Base-by-base conservation (phyloP, 2,329 filamentous ascomycete species). In the Cladophialophora carrionii region DNA sequence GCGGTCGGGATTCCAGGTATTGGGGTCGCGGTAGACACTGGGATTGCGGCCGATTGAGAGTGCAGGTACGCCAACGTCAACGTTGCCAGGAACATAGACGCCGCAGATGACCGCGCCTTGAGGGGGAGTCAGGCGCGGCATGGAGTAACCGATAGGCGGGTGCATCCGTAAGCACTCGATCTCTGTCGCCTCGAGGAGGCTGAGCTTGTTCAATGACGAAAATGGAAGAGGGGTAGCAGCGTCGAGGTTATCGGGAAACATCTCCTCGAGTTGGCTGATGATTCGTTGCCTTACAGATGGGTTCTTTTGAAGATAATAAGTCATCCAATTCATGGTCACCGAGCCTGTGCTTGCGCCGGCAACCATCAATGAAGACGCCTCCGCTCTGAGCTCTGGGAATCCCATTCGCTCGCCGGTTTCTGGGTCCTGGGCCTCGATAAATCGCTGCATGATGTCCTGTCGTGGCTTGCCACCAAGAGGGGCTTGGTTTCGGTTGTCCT, bases 91-190 rank as follows among this genome's bases (percentile, higher is more conserved):
- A 12, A 76, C 68, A 32, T 69, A 73, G 46, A 69, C 34, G 1
- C 64, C 70, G 31, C 72, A 70, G 43, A 76, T 72, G 48, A 72
- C 64, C 1, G 71, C 71, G 20, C 74, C 75, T 3, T 68, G 70
- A n/a, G 71, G 62, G 1, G 74, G 74, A 2, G 74, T 72, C 31
- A 74, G 46, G 9, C 74, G 72, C 1, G 75, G 74, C 51, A 76
- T 68, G 37, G 73, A 73, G n/a, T 72, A 71, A 1, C 74, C 65
- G 37, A 67, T 67, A 3, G 65, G 65, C 26, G 65, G 65, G 43
- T 67, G 65, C 58, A 67, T 59, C 31, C 65, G 62, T 9, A 67
- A 49, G 29, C 65, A 67, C 26, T 67, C 65, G 43, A 63, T 60
- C 55, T 67, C 65, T 17, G 62, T 57, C 8, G 65, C 62, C 31